These are phyloP conservation scores for Usnea hakonensis DNA, from an alignment of 495 filamentous ascomycete genomes.

Conservation along the genomic window DNA sequence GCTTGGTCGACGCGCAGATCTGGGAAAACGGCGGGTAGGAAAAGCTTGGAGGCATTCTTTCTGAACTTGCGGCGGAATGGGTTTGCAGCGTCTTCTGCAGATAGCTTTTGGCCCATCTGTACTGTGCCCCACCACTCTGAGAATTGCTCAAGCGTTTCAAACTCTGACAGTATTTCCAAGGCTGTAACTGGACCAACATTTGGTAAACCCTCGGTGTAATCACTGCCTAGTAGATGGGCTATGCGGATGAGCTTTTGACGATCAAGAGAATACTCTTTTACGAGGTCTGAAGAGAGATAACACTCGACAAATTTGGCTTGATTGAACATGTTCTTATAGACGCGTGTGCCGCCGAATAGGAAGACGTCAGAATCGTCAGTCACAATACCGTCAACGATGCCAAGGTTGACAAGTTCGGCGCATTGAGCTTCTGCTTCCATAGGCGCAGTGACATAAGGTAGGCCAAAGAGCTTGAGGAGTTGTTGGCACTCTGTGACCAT, in stretches of 20 bases:
- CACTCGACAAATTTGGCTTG: constrained; percentile 95
- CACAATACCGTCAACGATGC: constrained; percentile 94
- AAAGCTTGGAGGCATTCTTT: constrained; percentile 72
- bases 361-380: constrained; percentile 98
- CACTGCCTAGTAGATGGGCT: constrained; percentile 82
- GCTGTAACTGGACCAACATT: constrained; percentile 91
- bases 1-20: constrained; percentile 65
- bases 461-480: constrained; percentile 77
- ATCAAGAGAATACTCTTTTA: constrained; percentile 79
- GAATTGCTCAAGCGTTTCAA: constrained; percentile 60
- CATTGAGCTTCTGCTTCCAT: constrained; percentile 99
- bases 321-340: constrained; percentile 99
- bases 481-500: constrained; percentile 96
- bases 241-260: constrained; percentile 75
- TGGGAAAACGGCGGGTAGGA: constrained; percentile 73
- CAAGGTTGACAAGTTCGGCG: constrained; percentile 76
- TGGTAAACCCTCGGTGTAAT: constrained; percentile 89
- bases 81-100: constrained; percentile 35
- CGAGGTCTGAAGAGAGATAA: constrained; percentile 79
- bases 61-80: constrained; percentile 78
- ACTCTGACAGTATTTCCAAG: constrained; percentile 87
- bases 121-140: constrained; percentile 79
- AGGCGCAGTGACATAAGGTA: constrained; percentile 93
- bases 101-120: constrained; percentile 47
- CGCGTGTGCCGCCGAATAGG: constrained; percentile 87